Evolutionary conservation across 768 basidiomycete species (phyloP).

Genomic region (Suillus subaureus): DNA sequence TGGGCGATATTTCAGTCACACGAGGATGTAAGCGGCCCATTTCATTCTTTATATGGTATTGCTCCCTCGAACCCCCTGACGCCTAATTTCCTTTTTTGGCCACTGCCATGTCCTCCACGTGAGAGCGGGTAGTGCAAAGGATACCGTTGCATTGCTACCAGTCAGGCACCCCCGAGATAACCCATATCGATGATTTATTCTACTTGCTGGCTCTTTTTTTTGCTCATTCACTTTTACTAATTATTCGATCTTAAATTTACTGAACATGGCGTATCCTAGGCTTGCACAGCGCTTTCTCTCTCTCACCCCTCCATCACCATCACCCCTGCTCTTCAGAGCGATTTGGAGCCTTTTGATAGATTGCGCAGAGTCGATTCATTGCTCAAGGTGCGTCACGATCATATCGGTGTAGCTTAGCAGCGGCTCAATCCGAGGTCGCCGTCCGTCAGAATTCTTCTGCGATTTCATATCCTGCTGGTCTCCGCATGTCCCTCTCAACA

Average conservation of each 20-base stretch:
- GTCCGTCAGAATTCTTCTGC: slow-evolving; percentile 17
- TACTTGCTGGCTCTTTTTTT: slow-evolving; percentile 11
- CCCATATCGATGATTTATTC: background rate
- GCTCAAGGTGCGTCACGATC: slow-evolving; percentile 25
- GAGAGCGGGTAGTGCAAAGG: background rate
- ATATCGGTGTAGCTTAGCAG: slow-evolving; percentile 28
- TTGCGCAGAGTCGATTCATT: slow-evolving; percentile 47
- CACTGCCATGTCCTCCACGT: slow-evolving; percentile 21
- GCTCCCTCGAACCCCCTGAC: slow-evolving; percentile 10
- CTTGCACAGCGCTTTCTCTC: slow-evolving; percentile 54
- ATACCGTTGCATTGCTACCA: slow-evolving; percentile 9
- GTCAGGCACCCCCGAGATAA: background rate
- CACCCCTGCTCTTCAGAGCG: slow-evolving; percentile 59
- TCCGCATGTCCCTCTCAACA: slow-evolving; percentile 38
- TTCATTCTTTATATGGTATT: slow-evolving; percentile 1
- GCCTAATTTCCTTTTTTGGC: slow-evolving; percentile 11
- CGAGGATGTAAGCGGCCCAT: slow-evolving; percentile 51
- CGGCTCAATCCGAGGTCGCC: slow-evolving; percentile 5
- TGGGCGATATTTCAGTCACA: slow-evolving; percentile 65
- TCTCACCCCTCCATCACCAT: slow-evolving; percentile 48
- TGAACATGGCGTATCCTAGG: slow-evolving; percentile 40
- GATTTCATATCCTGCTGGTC: slow-evolving; percentile 13
- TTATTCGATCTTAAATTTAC: slow-evolving; percentile 22
- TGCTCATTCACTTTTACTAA: slow-evolving; percentile 17
- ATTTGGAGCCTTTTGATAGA: slow-evolving; percentile 63